Conservation (phyloP, 768 basidiomycete species). For the Tulasnella calospora region DNA sequence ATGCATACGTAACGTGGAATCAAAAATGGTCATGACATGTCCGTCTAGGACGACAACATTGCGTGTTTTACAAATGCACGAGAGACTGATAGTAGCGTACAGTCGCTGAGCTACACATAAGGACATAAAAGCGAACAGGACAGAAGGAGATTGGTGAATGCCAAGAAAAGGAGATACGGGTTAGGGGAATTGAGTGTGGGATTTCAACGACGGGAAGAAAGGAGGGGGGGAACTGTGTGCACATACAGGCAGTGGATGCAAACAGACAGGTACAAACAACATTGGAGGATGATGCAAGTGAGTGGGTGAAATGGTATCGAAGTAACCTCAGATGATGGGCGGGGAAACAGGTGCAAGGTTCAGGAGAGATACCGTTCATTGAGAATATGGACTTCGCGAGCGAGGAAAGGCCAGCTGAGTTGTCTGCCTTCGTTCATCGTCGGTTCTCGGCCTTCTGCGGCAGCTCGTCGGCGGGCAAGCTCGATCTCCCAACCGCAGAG, state of each 20-base stretch:
- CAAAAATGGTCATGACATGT: not conserved
- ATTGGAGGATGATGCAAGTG: not conserved
- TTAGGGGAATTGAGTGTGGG: not conserved
- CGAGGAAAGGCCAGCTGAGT: slow-evolving; percentile 78
- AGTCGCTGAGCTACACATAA: not conserved
- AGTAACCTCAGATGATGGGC: not conserved
- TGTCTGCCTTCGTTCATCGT: slow-evolving; percentile 56
- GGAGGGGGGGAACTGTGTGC: not conserved
- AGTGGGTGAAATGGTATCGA: not conserved
- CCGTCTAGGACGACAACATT: not conserved
- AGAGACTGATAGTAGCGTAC: not conserved
- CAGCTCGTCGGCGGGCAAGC: slow-evolving; percentile 64
- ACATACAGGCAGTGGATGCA: not conserved
- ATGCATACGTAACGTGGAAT: not conserved
- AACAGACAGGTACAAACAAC: not conserved
- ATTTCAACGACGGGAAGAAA: not conserved
- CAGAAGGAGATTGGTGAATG: not conserved
- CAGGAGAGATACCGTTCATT: slow-evolving; percentile 71
- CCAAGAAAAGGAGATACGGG: not conserved
- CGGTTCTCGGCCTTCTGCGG: slow-evolving; percentile 14
- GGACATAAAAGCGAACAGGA: not conserved
- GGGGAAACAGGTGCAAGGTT: not conserved
- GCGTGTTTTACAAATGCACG: not conserved
- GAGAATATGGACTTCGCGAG: slow-evolving; percentile 75
- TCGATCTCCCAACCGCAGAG: slow-evolving; percentile 91